phyloP scores from a whole-genome alignment of 2,329 filamentous ascomycete species.

The Cercospora brassicicola region DNA sequence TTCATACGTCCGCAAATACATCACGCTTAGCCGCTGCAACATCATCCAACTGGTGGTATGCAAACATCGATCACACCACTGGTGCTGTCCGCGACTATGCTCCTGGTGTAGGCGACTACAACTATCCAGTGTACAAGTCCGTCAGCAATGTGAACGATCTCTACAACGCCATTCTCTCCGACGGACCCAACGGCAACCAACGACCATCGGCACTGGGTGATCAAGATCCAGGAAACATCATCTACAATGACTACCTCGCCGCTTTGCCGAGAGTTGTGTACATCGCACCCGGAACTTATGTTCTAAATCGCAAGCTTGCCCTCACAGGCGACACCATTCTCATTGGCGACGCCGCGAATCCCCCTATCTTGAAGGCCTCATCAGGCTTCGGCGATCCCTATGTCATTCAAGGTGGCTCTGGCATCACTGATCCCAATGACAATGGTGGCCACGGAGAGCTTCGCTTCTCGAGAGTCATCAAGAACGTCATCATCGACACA shows the following conservation, averaged over 20 bases:
- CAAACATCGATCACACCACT: constrained; percentile 19
- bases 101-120: constrained; percentile 6
- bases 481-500: constrained; percentile 31
- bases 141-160: constrained; percentile 1
- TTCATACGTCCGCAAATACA: neutral
- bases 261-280: constrained; percentile 56
- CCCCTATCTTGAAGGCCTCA: constrained; percentile 66
- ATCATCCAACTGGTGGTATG: constrained; percentile 19
- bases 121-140: neutral
- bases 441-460: constrained; percentile 13
- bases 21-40: neutral
- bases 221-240: neutral
- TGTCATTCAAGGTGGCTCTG: constrained; percentile 26
- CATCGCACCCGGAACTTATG: constrained; percentile 30
- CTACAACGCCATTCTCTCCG: neutral
- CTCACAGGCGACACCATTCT: constrained; percentile 85
- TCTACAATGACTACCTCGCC: constrained; percentile 18
- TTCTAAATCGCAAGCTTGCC: constrained; percentile 67
- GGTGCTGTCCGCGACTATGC: constrained; percentile 19
- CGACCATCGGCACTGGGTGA: neutral
- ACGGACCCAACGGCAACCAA: constrained; percentile 19
- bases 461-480: constrained; percentile 20
- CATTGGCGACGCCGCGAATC: constrained; percentile 70
- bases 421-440: neutral
- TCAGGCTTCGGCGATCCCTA: constrained; percentile 18